A percentile compares a stretch with the other conserved stretches of the same genome.
phyloP scores from a whole-genome alignment of 2,329 filamentous ascomycete genomes.

The Fusarium pilosicola region DNA sequence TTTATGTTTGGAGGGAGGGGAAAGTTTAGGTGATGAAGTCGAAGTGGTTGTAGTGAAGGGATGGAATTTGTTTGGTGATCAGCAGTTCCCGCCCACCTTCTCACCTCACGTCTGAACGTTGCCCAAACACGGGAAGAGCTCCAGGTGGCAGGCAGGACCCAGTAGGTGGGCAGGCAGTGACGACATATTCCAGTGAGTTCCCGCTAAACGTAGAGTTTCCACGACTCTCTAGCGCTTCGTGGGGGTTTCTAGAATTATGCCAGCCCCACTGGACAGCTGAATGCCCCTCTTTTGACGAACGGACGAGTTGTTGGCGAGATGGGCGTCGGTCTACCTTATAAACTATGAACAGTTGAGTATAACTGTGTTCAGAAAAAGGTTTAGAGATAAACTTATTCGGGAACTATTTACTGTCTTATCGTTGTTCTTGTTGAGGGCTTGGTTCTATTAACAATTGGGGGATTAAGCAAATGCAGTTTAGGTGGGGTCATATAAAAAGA shows the following conservation, averaged over 20 bases:
- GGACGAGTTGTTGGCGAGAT: neutral
- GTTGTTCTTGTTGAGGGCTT: neutral
- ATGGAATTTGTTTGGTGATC: conserved; percentile 32
- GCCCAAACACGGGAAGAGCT: neutral
- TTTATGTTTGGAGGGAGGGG: neutral
- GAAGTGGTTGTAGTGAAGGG: conserved; percentile 3
- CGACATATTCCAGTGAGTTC: conserved; percentile 34
- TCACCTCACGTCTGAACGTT: conserved; percentile 12
- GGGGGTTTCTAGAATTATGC: conserved; percentile 43
- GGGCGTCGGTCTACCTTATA: neutral
- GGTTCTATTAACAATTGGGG: neutral
- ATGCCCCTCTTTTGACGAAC: neutral
- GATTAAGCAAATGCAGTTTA: neutral
- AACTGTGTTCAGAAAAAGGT: neutral
- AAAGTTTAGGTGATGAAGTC: conserved; percentile 13
- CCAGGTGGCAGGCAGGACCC: conserved; percentile 5
- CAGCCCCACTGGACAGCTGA: neutral
- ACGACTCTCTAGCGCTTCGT: conserved; percentile 35
- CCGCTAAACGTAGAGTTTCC: conserved; percentile 34
- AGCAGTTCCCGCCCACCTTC: conserved; percentile 15
- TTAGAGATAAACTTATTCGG: too few species aligned
- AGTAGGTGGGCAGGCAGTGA: conserved; percentile 36
- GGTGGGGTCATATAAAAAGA: neutral
- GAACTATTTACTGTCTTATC: neutral
- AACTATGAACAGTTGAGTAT: neutral